phyloP scores from a whole-genome alignment of 306 rosid genomes.

The Malus sylvestris region DNA sequence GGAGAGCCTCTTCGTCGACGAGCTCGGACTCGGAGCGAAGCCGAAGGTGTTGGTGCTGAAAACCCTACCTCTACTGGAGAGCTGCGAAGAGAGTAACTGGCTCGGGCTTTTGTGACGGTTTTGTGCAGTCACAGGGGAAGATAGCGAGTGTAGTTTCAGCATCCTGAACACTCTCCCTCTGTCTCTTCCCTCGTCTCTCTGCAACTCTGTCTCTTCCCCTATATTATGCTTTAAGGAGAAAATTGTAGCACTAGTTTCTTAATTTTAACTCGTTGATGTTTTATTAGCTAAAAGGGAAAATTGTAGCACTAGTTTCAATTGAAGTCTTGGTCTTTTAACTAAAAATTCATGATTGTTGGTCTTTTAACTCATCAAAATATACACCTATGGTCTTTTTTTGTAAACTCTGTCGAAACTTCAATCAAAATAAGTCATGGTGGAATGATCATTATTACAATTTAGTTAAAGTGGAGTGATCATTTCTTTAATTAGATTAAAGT shows the following conservation, averaged over 20 bases:
- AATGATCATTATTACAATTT: no score
- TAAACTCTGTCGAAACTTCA: fast-evolving
- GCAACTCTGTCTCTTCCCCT: not conserved
- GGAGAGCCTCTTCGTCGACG: constrained; percentile 16
- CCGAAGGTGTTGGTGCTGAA: constrained; percentile 21
- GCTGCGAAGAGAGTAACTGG: constrained; percentile 10
- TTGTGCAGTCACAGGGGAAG: constrained; percentile 29
- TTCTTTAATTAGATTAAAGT: no score
- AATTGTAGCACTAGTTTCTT: no score
- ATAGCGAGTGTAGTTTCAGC: constrained; percentile 39
- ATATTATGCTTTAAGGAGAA: no score
- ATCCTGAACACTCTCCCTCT: constrained; percentile 11
- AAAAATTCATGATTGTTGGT: no score
- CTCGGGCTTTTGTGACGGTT: constrained; percentile 17
- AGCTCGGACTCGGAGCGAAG: constrained; percentile 15
- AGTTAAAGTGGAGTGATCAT: no score
- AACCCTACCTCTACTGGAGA: constrained; percentile 9
- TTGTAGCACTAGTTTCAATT: no score
- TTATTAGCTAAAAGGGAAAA: no score
- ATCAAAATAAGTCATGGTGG: no score
- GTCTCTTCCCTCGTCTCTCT: not conserved
- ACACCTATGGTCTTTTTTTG: fast-evolving
- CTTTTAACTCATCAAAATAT: no score
- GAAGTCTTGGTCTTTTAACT: no score
- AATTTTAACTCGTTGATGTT: no score